Percentiles rank a stretch among this genome's conserved stretches.
These are phyloP conservation scores for Casuarina cunninghamiana DNA, from an alignment of 306 rosid genomes.

Conservation along the genomic window DNA sequence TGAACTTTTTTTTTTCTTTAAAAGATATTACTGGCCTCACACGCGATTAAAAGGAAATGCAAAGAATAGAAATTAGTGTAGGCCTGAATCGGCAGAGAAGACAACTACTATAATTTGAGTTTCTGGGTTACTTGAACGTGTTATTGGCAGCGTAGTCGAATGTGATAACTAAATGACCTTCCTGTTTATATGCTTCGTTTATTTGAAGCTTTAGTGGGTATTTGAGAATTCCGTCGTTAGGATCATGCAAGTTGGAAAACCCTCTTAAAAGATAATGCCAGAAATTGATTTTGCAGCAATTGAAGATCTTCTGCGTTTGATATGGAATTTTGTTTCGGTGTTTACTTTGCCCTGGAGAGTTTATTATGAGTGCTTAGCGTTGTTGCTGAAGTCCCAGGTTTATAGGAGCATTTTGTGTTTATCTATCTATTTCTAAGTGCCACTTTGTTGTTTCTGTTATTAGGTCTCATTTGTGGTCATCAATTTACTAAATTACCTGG, in stretches of 20 bases:
- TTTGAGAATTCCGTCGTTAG: neutral
- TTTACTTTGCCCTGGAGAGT: neutral
- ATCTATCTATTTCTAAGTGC: no score
- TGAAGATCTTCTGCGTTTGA: neutral
- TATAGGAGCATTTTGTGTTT: no score
- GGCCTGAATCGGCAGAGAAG: neutral
- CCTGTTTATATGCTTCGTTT: neutral
- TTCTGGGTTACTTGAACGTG: neutral
- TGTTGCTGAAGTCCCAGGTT: no score
- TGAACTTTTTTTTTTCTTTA: neutral
- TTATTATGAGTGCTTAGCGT: no score
- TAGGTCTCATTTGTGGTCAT: no score
- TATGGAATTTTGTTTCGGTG: neutral
- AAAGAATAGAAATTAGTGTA: neutral
- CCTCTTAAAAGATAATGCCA: neutral
- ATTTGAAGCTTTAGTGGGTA: neutral
- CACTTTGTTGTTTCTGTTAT: no score
- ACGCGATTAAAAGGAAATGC: neutral
- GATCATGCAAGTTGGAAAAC: neutral
- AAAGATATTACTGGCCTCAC: neutral
- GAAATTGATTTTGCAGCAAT: neutral
- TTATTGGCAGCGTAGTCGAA: neutral
- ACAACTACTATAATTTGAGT: neutral
- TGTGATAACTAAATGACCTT: neutral
- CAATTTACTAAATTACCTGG: no score